These are phyloP conservation scores for Irpex lacteus DNA, from an alignment of 1,284 basidiomycete species.

Conservation along the genomic window DNA sequence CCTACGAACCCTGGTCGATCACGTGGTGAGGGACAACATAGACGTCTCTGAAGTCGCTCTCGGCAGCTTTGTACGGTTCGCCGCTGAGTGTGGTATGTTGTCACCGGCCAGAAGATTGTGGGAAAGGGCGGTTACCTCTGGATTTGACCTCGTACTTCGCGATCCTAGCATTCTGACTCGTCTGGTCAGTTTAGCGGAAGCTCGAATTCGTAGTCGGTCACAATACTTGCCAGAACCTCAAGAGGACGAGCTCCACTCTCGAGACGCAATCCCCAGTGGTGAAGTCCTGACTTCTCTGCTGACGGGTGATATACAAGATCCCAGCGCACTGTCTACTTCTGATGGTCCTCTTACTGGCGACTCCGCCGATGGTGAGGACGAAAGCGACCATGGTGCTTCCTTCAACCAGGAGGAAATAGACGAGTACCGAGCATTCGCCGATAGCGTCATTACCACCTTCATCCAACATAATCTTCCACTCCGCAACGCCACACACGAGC, in stretches of 20 bases:
- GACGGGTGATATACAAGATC: neutral
- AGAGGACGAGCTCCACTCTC: neutral
- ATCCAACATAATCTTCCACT: constrained; percentile 42
- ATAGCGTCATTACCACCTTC: constrained; percentile 46
- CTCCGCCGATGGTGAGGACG: neutral
- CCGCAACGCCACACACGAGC: constrained; percentile 42
- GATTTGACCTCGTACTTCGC: constrained; percentile 41
- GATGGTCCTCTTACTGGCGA: neutral
- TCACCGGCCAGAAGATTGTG: constrained; percentile 49
- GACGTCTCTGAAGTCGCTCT: constrained; percentile 42
- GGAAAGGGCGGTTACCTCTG: constrained; percentile 48
- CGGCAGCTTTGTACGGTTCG: constrained; percentile 42
- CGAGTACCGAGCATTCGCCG: constrained; percentile 41
- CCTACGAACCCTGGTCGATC: constrained; percentile 42
- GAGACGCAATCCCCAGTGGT: neutral
- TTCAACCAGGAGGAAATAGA: constrained; percentile 3
- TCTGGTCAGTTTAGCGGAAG: constrained; percentile 52
- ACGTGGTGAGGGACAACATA: constrained; percentile 41
- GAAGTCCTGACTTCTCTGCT: neutral
- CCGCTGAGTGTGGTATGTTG: constrained; percentile 47
- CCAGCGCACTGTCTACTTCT: neutral
- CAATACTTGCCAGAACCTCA: neutral
- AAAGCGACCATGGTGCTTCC: neutral
- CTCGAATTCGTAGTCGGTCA: constrained; percentile 22
- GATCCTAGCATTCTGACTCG: constrained; percentile 48